phyloP scores from a whole-genome alignment of 1,284 basidiomycete genomes.

The Cryptococcus sp. region DNA sequence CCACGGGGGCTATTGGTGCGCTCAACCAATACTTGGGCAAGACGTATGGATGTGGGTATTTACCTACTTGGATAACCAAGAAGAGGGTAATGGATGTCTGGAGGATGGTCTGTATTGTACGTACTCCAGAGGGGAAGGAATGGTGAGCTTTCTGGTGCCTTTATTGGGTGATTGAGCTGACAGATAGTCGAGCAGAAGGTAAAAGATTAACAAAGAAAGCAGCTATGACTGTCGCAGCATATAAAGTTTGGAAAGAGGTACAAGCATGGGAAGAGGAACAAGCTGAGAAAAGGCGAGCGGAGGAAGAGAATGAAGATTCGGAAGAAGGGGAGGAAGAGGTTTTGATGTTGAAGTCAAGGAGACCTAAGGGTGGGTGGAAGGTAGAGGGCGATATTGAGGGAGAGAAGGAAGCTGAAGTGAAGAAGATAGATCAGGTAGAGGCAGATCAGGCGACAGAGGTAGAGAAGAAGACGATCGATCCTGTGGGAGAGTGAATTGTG shows the following conservation, averaged over 20 bases:
- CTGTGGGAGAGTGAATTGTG: too few species aligned
- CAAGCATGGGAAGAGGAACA: background rate
- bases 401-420: too few species aligned
- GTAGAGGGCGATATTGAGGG: too few species aligned
- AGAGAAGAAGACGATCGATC: too few species aligned
- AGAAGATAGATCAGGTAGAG: too few species aligned
- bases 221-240: constrained; percentile 21
- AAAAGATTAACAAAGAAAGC: constrained; percentile 17
- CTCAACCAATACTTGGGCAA: constrained; percentile 2
- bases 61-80: background rate
- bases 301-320: constrained; percentile 9
- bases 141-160: constrained; percentile 5
- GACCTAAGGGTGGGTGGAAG: too few species aligned
- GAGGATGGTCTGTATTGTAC: constrained; percentile 7
- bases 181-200: constrained; percentile 9
- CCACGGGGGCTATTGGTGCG: constrained; percentile 8
- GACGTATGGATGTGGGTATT: background rate
- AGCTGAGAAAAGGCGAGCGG: constrained; percentile 1
- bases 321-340: background rate
- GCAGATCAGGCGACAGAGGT: too few species aligned
- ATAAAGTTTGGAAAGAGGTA: constrained; percentile 9
- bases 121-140: constrained; percentile 4
- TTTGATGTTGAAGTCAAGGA: too few species aligned
- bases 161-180: background rate
- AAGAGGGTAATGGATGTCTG: constrained; percentile 2